These are phyloP conservation scores for Lentinula raphanica DNA, from an alignment of 768 basidiomycete genomes.

Conservation along the genomic window DNA sequence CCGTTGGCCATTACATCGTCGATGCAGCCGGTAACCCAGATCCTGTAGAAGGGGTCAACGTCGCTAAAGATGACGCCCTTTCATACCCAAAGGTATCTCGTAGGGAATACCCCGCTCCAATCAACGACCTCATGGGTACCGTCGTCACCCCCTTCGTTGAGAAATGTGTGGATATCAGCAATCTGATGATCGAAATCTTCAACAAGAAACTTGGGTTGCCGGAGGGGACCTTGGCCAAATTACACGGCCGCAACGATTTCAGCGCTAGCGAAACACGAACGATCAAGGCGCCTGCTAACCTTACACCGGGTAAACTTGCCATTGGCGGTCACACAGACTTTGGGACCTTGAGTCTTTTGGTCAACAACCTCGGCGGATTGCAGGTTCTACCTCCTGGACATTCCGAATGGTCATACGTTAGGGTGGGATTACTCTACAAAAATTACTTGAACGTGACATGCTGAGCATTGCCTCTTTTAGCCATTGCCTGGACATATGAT, in stretches of 20 bases:
- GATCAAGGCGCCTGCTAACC: slow-evolving; percentile 32
- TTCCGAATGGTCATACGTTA: slow-evolving; percentile 64
- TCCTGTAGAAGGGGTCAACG: slow-evolving; percentile 40
- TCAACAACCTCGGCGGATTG: slow-evolving; percentile 65
- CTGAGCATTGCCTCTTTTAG: slow-evolving; percentile 33
- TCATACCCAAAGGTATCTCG: slow-evolving; percentile 36
- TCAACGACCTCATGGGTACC: slow-evolving; percentile 32
- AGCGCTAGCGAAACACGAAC: slow-evolving; percentile 40
- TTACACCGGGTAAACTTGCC: slow-evolving; percentile 22
- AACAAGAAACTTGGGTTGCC: slow-evolving; percentile 38
- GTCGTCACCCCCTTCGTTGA: slow-evolving; percentile 20
- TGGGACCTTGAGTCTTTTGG: slow-evolving; percentile 65
- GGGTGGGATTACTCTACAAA: slow-evolving; percentile 33
- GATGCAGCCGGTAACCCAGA: slow-evolving; percentile 41
- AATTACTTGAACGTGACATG: neutral
- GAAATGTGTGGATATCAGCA: slow-evolving; percentile 27
- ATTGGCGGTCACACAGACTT: slow-evolving; percentile 63
- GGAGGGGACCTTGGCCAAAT: slow-evolving; percentile 27
- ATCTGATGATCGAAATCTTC: slow-evolving; percentile 36
- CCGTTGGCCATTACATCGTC: slow-evolving; percentile 36
- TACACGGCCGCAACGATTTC: slow-evolving; percentile 29
- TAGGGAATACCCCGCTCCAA: slow-evolving; percentile 37
- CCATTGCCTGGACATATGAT: slow-evolving; percentile 53
- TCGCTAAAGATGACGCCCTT: slow-evolving; percentile 46
- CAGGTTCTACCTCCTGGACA: slow-evolving; percentile 61